Evolutionary conservation across 371 early-diverging fungal genomes (phyloP).

Genomic region (Phascolomyces articulosus): DNA sequence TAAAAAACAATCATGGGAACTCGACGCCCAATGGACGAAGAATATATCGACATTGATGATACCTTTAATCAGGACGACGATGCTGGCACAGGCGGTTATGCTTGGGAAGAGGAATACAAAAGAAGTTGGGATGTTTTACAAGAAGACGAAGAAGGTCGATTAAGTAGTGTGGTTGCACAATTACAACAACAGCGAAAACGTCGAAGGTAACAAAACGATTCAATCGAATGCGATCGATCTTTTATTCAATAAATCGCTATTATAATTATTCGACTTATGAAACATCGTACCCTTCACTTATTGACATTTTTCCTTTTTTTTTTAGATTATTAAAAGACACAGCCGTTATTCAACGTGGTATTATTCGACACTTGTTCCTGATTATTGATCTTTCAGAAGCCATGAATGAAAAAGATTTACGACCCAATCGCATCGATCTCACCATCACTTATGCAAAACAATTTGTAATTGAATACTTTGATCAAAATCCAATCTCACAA

Average conservation of each 20-base stretch:
- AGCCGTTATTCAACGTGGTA: constrained; percentile 87
- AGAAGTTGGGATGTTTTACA: constrained; percentile 94
- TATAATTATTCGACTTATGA: too few species aligned
- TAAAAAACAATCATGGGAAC: constrained; percentile 8
- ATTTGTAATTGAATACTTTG: constrained; percentile 89
- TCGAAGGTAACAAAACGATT: constrained; percentile 52
- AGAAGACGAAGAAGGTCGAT: constrained; percentile 89
- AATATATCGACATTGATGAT: constrained; percentile 58
- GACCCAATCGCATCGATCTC: constrained; percentile 80
- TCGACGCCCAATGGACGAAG: constrained; percentile 44
- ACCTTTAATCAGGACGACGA: constrained; percentile 50
- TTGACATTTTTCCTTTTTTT: neutral
- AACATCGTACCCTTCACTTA: too few species aligned
- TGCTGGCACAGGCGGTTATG: constrained; percentile 63
- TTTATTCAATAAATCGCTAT: too few species aligned
- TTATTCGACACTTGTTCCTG: constrained; percentile 87
- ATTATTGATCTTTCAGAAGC: constrained; percentile 83
- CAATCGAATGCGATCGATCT: neutral
- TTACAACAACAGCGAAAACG: constrained; percentile 79
- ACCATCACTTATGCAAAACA: constrained; percentile 68
- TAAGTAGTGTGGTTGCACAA: constrained; percentile 76
- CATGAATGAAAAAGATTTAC: constrained; percentile 86
- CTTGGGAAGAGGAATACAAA: constrained; percentile 97
- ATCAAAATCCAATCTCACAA: constrained; percentile 95
- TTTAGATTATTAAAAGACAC: constrained; percentile 73